These are phyloP conservation scores for Paulownia fortunei DNA, from an alignment of 257 asterid genomes.

Conservation along the genomic window DNA sequence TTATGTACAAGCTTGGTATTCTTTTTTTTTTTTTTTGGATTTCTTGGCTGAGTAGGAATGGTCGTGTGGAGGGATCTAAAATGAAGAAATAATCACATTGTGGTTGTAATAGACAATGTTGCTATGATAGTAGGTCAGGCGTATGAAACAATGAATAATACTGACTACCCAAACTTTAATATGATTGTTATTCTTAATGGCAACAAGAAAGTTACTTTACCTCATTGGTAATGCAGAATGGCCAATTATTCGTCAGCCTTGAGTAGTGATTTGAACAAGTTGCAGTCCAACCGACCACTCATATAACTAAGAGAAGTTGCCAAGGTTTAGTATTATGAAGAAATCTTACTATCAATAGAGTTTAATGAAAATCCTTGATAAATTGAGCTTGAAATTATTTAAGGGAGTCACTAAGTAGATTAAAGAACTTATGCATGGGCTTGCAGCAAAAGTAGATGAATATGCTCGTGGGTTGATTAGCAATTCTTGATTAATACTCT, in stretches of 20 bases:
- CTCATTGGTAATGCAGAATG: slow-evolving; percentile 91
- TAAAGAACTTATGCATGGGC: slow-evolving; percentile 96
- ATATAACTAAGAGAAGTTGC: slow-evolving; percentile 96
- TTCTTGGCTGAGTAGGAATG: slow-evolving; percentile 68
- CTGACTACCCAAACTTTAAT: slow-evolving; percentile 91
- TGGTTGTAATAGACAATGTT: slow-evolving; percentile 93
- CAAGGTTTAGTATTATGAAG: slow-evolving; percentile 54
- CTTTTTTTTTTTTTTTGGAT: slow-evolving; percentile 14
- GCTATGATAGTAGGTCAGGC: slow-evolving; percentile 99
- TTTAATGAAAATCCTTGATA: neutral
- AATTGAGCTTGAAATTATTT: slow-evolving; percentile 35
- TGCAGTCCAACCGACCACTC: slow-evolving; percentile 90
- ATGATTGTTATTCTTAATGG: slow-evolving; percentile 96
- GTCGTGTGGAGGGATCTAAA: slow-evolving; percentile 94
- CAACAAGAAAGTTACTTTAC: slow-evolving; percentile 94
- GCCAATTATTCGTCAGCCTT: slow-evolving; percentile 85
- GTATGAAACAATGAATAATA: slow-evolving; percentile 96
- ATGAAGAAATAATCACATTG: slow-evolving; percentile 71
- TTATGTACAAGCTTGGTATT: no score
- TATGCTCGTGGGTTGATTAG: slow-evolving; percentile 97
- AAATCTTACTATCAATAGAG: neutral
- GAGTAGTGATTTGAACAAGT: slow-evolving; percentile 83
- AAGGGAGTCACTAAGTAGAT: slow-evolving; percentile 97
- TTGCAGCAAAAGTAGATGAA: slow-evolving; percentile 96
- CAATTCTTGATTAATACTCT: slow-evolving; percentile 85